Evolutionary conservation across 2,329 filamentous ascomycete genomes (phyloP).

Genomic region (Camptophora hylomeconis): DNA sequence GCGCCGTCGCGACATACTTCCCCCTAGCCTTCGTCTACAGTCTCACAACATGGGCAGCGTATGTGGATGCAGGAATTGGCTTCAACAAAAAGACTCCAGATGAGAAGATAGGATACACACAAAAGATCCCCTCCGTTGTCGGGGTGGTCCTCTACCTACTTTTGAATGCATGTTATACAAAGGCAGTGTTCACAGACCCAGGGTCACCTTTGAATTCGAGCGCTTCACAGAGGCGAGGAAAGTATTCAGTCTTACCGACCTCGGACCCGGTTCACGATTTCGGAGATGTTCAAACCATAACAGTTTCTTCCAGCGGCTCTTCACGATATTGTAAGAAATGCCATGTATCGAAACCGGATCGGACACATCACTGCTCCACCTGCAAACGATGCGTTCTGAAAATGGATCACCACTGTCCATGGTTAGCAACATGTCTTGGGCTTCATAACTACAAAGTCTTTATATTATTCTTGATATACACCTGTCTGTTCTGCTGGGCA

Average conservation of each 20-base stretch:
- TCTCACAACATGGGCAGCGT: constrained; percentile 87
- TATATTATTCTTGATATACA: constrained; percentile 81
- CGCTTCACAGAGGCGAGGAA: constrained; percentile 18
- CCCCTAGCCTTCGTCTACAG: constrained; percentile 83
- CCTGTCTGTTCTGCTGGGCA: constrained; percentile 71
- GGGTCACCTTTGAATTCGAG: constrained; percentile 44
- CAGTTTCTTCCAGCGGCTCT: constrained; percentile 82
- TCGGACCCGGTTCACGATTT: constrained; percentile 36
- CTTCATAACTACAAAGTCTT: constrained; percentile 94
- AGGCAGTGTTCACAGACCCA: constrained; percentile 84
- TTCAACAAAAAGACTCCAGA: constrained; percentile 12
- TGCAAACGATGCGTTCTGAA: constrained; percentile 91
- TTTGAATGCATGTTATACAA: constrained; percentile 80
- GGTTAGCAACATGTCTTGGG: constrained; percentile 91
- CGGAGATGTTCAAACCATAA: constrained; percentile 58
- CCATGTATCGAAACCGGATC: constrained; percentile 84
- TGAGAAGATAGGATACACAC: too few relatives aligned
- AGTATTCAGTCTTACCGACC: constrained; percentile 72
- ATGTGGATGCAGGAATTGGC: constrained; percentile 67
- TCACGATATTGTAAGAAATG: constrained; percentile 95
- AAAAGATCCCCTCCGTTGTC: constrained; percentile 23
- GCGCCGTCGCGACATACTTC: constrained; percentile 63
- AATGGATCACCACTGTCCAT: constrained; percentile 99
- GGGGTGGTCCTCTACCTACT: constrained; percentile 62
- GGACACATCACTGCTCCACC: constrained; percentile 91